Evolutionary conservation across 805 yeast genomes (phyloP).

Genomic region (Sugiyamaella valdiviana): DNA sequence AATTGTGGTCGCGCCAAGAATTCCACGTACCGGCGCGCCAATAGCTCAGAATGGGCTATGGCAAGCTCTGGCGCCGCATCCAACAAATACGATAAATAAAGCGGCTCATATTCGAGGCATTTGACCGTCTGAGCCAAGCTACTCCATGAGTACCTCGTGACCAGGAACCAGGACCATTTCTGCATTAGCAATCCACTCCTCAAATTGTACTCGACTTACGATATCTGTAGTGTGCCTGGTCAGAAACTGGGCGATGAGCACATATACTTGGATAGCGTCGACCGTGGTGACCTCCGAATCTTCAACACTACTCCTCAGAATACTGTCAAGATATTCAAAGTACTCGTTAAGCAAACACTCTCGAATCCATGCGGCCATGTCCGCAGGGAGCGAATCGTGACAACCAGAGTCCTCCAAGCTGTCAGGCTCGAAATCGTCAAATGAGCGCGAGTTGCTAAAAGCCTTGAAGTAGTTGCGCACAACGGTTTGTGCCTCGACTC

Average conservation of each 20-base stretch:
- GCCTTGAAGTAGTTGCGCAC: neutral
- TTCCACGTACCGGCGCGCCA: neutral
- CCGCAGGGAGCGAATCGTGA: neutral
- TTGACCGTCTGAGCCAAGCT: neutral
- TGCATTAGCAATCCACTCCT: neutral
- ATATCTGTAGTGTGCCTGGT: neutral
- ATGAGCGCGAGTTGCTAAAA: neutral
- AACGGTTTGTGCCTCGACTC: neutral
- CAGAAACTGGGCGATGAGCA: neutral
- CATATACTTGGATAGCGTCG: neutral
- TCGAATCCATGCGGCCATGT: neutral
- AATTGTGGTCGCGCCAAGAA: neutral
- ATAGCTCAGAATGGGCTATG: neutral
- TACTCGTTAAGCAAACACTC: neutral
- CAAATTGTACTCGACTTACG: neutral
- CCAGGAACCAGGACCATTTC: constrained; percentile 6
- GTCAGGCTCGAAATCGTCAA: neutral
- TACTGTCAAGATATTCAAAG: neutral
- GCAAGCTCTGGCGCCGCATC: neutral
- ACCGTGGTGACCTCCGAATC: neutral
- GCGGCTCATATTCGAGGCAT: neutral
- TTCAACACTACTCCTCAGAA: neutral
- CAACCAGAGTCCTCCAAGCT: neutral
- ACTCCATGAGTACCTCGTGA: constrained; percentile 5
- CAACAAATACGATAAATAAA: constrained; percentile 1